Base-by-base conservation (phyloP, 768 basidiomycete species). In the Naematelia encephala region DNA sequence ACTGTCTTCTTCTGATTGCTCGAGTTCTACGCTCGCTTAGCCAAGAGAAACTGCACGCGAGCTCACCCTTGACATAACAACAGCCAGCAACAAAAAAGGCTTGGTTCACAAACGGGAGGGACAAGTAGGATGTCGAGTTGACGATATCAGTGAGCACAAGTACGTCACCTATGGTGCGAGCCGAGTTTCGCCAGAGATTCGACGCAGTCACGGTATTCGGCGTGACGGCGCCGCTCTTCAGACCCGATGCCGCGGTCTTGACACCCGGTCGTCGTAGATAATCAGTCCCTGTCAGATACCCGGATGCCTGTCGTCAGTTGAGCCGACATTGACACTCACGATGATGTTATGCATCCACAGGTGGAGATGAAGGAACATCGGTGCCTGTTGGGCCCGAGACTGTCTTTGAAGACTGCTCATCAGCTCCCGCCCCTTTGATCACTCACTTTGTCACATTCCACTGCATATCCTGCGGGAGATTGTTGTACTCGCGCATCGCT, bases 371-470 rank as follows among this genome's bases (percentile, higher is more conserved):
- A 63, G 19, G 52, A 51, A 63, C 13, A 49, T 55, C 4, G 57
- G 56, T 2, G 44, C 57, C 13, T 30, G 21, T 1, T 48, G 43
- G 1, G 53, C 39, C 1, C 27, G 49, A 22, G 55, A 27, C 48
- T 54, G 57, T 3, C 39, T 44, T 23, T 51, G 61, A 12, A 62
- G 51, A 47, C 56, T 62, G 47, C 34, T 39, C 16, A 16, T 39
- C 34, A 39, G 34, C 34, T 39, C 8, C 8, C 8, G 8, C 34
- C 34, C 8, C 34, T 8, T 25, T 14, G 11, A 1, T 5, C 13
- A 67, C 68, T 59, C 45, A 69, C 70, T 72, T 72, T 4, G 46
- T 22, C 1, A 67, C 63, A 30, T 61, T 69, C 63, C 64, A 72
- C 28, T 57, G 56, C 52, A 72, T 60, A 23, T 61, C 59, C 27